phyloP scores from a whole-genome alignment of 2,329 filamentous ascomycete genomes.

The Verticillium klebahnii region DNA sequence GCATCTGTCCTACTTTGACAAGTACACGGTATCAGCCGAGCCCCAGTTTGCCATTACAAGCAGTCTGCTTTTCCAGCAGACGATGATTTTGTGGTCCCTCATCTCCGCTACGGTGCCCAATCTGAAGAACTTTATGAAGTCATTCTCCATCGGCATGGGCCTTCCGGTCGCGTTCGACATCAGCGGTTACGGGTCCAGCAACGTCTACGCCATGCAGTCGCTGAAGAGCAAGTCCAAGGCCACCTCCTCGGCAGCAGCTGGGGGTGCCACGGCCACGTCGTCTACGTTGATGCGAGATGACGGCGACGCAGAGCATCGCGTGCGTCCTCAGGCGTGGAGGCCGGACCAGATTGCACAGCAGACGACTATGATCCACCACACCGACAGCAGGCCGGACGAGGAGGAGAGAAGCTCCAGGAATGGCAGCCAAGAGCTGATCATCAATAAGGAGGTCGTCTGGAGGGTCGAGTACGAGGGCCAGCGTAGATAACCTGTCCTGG shows the following conservation, averaged over 20 bases:
- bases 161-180: constrained; percentile 8
- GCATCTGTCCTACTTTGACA: constrained; percentile 8
- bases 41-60: constrained; percentile 12
- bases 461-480: constrained; percentile 7
- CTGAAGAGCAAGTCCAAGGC: constrained; percentile 6
- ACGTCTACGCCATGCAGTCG: constrained; percentile 6
- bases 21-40: constrained; percentile 7
- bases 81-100: constrained; percentile 14
- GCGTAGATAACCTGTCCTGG: not conserved
- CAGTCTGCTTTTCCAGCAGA: constrained; percentile 14
- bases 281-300: not conserved
- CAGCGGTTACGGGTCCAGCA: constrained; percentile 5
- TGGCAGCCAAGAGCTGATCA: constrained; percentile 15
- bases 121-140: constrained; percentile 16
- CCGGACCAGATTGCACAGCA: not conserved
- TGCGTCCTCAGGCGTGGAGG: constrained; percentile 1
- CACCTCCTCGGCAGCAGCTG: not conserved
- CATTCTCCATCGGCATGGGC: constrained; percentile 12
- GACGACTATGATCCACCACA: not conserved
- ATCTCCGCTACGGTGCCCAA: constrained; percentile 18
- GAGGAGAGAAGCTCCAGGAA: constrained; percentile 4
- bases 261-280: not conserved
- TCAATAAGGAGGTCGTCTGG: constrained; percentile 13
- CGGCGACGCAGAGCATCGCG: not conserved
- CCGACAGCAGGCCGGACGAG: constrained; percentile 1